A percentile compares a stretch with the other conserved stretches of the same genome.
These are phyloP conservation scores for Acephala macrosclerotiorum DNA, from an alignment of 2,329 filamentous ascomycete genomes.

Conservation along the genomic window DNA sequence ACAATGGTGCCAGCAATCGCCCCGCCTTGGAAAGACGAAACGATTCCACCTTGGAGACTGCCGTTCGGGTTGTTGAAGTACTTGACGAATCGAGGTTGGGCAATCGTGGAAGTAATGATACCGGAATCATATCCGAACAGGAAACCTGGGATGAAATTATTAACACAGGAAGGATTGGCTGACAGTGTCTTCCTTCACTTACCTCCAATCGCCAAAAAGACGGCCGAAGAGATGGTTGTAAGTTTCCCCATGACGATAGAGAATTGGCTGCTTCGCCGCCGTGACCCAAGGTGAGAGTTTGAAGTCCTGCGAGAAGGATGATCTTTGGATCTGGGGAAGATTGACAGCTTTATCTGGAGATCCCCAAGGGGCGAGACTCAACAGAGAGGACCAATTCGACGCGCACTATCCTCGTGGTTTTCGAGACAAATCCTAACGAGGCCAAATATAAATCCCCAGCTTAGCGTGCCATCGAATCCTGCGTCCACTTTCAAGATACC, in stretches of 20 bases:
- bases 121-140: constrained; percentile 46
- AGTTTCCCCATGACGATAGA: constrained; percentile 11
- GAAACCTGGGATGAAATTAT: constrained; percentile 35
- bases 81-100: constrained; percentile 38
- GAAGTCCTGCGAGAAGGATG: neutral
- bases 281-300: neutral
- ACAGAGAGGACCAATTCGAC: neutral
- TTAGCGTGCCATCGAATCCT: neutral
- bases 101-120: constrained; percentile 44
- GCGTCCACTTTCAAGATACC: no score
- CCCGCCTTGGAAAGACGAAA: constrained; percentile 39
- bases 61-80: neutral
- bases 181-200: constrained; percentile 28
- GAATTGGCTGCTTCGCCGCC: no score
- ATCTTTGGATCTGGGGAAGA: neutral
- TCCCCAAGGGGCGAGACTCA: neutral
- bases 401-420: neutral
- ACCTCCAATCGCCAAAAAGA: constrained; percentile 20
- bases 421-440: neutral
- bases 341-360: neutral
- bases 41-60: neutral
- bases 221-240: constrained; percentile 6
- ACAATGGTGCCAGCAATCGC: constrained; percentile 23
- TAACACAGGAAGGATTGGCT: no score
- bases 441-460: neutral